These are phyloP conservation scores for Kwoniella sp. DNA, from an alignment of 768 basidiomycete genomes.

Conservation along the genomic window DNA sequence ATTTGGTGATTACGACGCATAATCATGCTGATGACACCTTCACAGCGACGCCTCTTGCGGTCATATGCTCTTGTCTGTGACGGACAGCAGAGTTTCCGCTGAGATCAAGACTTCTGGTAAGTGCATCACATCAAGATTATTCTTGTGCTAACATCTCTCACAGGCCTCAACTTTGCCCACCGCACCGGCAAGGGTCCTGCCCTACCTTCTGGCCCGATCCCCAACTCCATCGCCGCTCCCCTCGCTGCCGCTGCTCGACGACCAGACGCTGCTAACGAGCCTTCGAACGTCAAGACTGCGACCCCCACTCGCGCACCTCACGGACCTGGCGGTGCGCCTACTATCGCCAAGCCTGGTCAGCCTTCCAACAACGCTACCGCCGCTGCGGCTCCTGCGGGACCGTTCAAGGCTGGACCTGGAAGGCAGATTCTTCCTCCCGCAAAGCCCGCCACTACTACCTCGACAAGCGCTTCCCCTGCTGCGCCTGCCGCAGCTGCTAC, in stretches of 20 bases:
- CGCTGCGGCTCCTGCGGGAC: conserved; percentile 5
- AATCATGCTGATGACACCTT: background rate
- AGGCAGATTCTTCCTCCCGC: conserved; percentile 2
- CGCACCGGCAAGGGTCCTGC: conserved; percentile 26
- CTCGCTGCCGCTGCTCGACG: conserved; percentile 22
- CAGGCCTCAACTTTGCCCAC: conserved; percentile 86
- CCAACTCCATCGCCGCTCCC: conserved; percentile 7
- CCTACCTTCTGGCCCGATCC: conserved; percentile 28
- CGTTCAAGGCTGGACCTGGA: conserved; percentile 15
- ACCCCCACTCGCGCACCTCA: conserved; percentile 20
- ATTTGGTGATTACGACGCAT: background rate
- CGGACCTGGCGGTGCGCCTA: conserved; percentile 12
- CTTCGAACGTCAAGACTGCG: conserved; percentile 7
- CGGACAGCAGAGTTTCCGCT: conserved; percentile 86
- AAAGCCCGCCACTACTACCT: conserved; percentile 5
- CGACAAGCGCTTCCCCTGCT: conserved; percentile 6
- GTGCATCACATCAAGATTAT: conserved; percentile 28
- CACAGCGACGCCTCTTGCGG: conserved; percentile 86
- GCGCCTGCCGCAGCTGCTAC: conserved; percentile 7
- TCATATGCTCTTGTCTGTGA: conserved; percentile 80
- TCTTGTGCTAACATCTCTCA: background rate
- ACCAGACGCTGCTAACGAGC: conserved; percentile 3
- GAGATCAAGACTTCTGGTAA: conserved; percentile 90
- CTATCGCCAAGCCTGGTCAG: conserved; percentile 10
- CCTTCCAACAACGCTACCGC: conserved; percentile 2